Percentiles rank a stretch among this genome's conserved stretches.
Conservation (phyloP, 805 yeast species). For the Saccharomycopsis oosterbeekiorum region DNA sequence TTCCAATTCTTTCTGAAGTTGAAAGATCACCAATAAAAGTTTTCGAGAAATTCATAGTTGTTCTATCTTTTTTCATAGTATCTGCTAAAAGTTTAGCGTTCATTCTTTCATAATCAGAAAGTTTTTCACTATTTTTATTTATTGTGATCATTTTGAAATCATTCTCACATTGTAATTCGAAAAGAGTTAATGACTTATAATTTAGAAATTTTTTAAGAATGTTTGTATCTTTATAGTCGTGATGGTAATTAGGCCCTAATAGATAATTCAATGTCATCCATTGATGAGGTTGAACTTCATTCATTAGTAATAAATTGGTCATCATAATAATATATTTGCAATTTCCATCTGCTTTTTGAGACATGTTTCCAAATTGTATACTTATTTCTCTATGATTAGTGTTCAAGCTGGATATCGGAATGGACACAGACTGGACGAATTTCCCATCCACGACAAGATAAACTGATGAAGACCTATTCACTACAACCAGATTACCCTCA, state of each 20-base stretch:
- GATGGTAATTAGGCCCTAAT: conserved; percentile 43
- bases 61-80: conserved; percentile 4
- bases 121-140: neutral
- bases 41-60: conserved; percentile 6
- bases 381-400: conserved; percentile 11
- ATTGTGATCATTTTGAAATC: conserved; percentile 23
- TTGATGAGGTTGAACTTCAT: conserved; percentile 31
- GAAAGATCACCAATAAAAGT: conserved; percentile 8
- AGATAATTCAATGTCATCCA: conserved; percentile 43
- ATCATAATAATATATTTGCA: conserved; percentile 29
- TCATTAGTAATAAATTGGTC: conserved; percentile 31
- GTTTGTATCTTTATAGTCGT: conserved; percentile 31
- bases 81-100: conserved; percentile 18
- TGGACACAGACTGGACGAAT: conserved; percentile 26
- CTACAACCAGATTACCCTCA: conserved; percentile 3
- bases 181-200: conserved; percentile 28
- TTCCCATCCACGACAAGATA: conserved; percentile 43
- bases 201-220: conserved; percentile 31
- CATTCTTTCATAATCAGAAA: conserved; percentile 19
- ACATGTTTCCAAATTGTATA: conserved; percentile 14
- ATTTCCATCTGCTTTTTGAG: neutral
- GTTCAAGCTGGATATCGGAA: conserved; percentile 12
- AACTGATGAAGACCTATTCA: conserved; percentile 27
- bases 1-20: neutral
- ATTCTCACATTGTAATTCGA: conserved; percentile 27